Conservation (phyloP, 225 moss, liverwort and hornwort genomes). For the Bryoerythrophyllum caledonicum region DNA sequence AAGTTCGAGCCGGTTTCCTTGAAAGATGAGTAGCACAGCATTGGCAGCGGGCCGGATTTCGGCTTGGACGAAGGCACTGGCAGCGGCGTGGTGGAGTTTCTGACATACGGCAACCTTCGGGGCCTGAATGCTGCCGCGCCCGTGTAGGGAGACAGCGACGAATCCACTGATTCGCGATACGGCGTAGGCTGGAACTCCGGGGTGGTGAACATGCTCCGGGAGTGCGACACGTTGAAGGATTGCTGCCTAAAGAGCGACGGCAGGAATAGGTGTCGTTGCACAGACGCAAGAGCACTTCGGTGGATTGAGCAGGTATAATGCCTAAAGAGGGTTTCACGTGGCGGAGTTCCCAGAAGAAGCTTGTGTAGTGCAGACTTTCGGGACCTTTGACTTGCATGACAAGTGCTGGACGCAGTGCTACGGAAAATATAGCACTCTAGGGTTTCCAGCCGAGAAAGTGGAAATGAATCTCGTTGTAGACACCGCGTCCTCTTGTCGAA, state of each 20-base stretch:
- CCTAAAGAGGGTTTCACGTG: too few relatives aligned
- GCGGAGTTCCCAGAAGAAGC: too few relatives aligned
- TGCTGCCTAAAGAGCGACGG: conserved; percentile 34
- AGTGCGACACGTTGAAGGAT: conserved; percentile 37
- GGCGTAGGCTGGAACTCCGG: conserved; percentile 33
- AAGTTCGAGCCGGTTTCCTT: conserved; percentile 21
- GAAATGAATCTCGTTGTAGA: too few relatives aligned
- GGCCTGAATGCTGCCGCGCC: conserved; percentile 25
- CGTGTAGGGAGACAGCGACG: conserved; percentile 36
- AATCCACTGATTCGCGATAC: conserved; percentile 39
- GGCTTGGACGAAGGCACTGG: conserved; percentile 26
- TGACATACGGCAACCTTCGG: conserved; percentile 35
- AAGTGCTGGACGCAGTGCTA: too few relatives aligned
- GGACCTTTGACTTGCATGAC: too few relatives aligned
- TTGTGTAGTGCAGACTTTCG: too few relatives aligned
- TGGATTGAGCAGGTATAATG: too few relatives aligned
- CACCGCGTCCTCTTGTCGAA: too few relatives aligned
- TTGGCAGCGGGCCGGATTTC: conserved; percentile 43
- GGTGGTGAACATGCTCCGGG: conserved; percentile 29
- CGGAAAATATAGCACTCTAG: too few relatives aligned
- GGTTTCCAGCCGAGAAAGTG: too few relatives aligned
- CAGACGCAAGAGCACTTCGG: too few relatives aligned
- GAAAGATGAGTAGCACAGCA: conserved; percentile 9
- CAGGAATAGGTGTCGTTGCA: conserved; percentile 9
- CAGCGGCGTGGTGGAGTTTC: too few relatives aligned